Base-by-base conservation (phyloP, 306 rosid genomes). In the Canavalia gladiata region DNA sequence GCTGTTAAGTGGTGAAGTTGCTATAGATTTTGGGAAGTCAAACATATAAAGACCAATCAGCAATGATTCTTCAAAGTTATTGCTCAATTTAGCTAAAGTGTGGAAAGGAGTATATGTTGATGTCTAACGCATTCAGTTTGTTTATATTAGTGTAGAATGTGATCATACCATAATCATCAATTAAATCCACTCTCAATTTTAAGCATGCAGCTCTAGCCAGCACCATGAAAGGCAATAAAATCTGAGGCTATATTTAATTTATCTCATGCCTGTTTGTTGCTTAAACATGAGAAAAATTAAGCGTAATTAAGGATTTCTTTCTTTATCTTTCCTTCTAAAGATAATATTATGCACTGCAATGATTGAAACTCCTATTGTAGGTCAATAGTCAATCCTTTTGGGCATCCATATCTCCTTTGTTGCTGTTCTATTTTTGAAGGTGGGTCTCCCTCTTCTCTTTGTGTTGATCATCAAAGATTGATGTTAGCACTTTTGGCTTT, bases 131-230 rank as follows among this genome's bases (percentile, higher is more conserved):
- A 62, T 56, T 75, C 13, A 74, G 25, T 58, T 69, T 67, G 74
- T 39, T 73, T 83, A 68, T 62, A 69, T 45, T 47, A 73, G 43
- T 8, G 46, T 13, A 59, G n/a, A 85, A 76, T 9, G 42, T 71
- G 70, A 87, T 88, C 82, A 90, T 85, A 71, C 51, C 76, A 74
- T 78, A 86, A 83, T 81, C 80, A 85, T 80, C 63, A 30, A 41
- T 64, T 69, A 83, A 86, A 82, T 85, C 78, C 55, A 83, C 76
- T 73, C 79, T 74, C 81, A 74, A 75, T 76, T 66, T 77, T 80
- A 69, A 37, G 74, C 83, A 81, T 64, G 74, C 55, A 55, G 59
- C 30, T 63, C 18, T 66, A 57, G 65, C 66, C 56, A 75, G 68
- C 6, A 8, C 35, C 13, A 13, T 82, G 43, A 78, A 70, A 25